These are phyloP conservation scores for Candida takata DNA, from an alignment of 805 yeast genomes.

Conservation along the genomic window DNA sequence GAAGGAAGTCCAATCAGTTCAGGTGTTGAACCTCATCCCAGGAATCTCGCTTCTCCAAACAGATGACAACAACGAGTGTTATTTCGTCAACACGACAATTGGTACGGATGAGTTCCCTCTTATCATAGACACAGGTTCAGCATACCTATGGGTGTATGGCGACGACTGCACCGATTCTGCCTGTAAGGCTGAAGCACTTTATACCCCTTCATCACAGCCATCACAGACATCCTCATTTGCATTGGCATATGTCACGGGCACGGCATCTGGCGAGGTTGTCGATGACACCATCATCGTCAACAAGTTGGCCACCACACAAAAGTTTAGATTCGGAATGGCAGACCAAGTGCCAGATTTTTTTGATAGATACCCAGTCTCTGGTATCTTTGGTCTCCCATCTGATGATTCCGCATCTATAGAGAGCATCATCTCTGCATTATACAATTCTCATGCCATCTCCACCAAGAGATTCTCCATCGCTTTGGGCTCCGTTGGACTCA, in stretches of 20 bases:
- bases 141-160: constrained; percentile 57
- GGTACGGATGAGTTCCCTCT: constrained; percentile 40
- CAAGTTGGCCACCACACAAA: constrained; percentile 26
- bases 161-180: constrained; percentile 38
- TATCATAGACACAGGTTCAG: constrained; percentile 60
- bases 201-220: constrained; percentile 20
- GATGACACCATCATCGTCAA: constrained; percentile 29
- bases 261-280: constrained; percentile 43
- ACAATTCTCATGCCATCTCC: constrained; percentile 28
- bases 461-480: constrained; percentile 37
- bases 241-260: constrained; percentile 46
- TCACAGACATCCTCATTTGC: constrained; percentile 30
- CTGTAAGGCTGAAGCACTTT: constrained; percentile 31
- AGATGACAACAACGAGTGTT: constrained; percentile 28
- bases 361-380: constrained; percentile 45
- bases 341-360: constrained; percentile 46
- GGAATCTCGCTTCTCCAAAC: constrained; percentile 24
- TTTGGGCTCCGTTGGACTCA: constrained; percentile 28
- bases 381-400: constrained; percentile 55
- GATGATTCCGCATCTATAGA: constrained; percentile 28
- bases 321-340: constrained; percentile 50
- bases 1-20: neutral
- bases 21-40: constrained; percentile 20
- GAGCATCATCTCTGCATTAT: constrained; percentile 36
- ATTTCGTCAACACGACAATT: constrained; percentile 33